Evolutionary conservation across 2,329 filamentous ascomycete species (phyloP), one percentile per base, ranked within the genome.

Genomic region (Fusarium chaquense): DNA sequence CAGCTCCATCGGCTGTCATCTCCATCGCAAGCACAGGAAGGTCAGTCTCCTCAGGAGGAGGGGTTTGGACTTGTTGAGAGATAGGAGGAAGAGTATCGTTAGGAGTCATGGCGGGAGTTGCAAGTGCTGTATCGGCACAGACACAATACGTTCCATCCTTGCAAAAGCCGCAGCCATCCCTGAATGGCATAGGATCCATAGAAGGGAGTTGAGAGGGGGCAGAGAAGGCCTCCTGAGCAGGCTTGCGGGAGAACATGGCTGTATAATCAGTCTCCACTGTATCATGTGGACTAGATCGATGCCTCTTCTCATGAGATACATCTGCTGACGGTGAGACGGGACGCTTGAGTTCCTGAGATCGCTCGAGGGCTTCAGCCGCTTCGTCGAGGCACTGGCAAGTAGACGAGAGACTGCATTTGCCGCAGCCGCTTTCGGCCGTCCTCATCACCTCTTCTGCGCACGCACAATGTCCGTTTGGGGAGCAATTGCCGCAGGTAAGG

Each of bases 81-180:
- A 82, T 76, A 28, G 81, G 79, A 30, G 81, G 79, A 9, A 82
- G 78, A 2, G 80, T 77, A 41, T 83, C 81, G 16, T 81, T 76
- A 3, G 78, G 77, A 15, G 81, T 78, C 72, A 81, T 80, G 52
- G 80, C 78, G 1, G 81, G 78, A 33, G 78, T 80, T 12, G 77
- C 78, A 65, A 82, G 76, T 26, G 82, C 80, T 22, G 82, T 79
- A 69, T 94, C 92, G 26, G 92, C 92, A 78, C 93, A 96, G 70
- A 94, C 89, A 76, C 93, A 96, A 73, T 93, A 93, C 1, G 91
- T 94, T 6, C 91, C 92, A 63, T 94, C 91, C 66, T 90, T 88
- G 79, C 93, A 96, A 81, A 96, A 96, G 9, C 93, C 93, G 77
- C 93, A 96, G 22, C 88, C 86, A 73, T 95, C 92, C 66, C 88